A percentile compares a stretch with the other conserved stretches of the same genome.
phyloP scores from a whole-genome alignment of 2,329 filamentous ascomycete genomes.

The Ascochyta pisi region DNA sequence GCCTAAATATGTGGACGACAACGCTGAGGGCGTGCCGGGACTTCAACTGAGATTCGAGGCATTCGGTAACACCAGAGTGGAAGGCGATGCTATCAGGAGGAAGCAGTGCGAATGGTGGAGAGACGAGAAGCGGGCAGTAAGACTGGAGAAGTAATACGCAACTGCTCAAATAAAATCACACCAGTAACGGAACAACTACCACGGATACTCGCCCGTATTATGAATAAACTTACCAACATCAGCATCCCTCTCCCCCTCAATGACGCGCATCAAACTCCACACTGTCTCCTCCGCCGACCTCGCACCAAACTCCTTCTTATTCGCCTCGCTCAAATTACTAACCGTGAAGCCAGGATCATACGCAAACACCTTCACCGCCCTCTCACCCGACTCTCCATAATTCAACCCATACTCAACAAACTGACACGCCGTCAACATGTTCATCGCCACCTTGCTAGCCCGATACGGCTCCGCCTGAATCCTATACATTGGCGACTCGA shows the following conservation, averaged over 20 bases:
- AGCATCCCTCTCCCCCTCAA: constrained; percentile 48
- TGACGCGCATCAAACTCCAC: constrained; percentile 44
- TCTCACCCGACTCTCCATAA: not conserved
- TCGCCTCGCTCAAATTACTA: constrained; percentile 42
- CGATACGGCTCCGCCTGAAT: constrained; percentile 38
- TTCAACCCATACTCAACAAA: constrained; percentile 16
- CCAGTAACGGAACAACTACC: constrained; percentile 19
- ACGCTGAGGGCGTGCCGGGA: constrained; percentile 18
- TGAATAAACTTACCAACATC: constrained; percentile 44
- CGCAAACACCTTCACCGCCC: constrained; percentile 47
- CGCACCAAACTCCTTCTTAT: constrained; percentile 47
- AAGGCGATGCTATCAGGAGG: constrained; percentile 35
- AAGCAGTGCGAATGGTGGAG: constrained; percentile 41
- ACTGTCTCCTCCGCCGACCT: constrained; percentile 44
- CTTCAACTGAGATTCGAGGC: constrained; percentile 33
- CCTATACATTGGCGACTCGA: constrained; percentile 16
- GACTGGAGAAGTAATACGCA: constrained; percentile 32
- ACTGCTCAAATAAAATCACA: too few relatives aligned
- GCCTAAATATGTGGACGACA: constrained; percentile 47
- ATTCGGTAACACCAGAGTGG: constrained; percentile 34
- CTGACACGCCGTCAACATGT: constrained; percentile 47
- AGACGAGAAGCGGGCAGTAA: constrained; percentile 21
- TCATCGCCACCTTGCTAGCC: constrained; percentile 49
- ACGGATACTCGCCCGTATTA: constrained; percentile 42
- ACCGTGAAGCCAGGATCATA: constrained; percentile 51